Evolutionary conservation across 345 rosid genomes (phyloP), one percentile per base, ranked within the genome.

Genomic region (Stellera chamaejasme): DNA sequence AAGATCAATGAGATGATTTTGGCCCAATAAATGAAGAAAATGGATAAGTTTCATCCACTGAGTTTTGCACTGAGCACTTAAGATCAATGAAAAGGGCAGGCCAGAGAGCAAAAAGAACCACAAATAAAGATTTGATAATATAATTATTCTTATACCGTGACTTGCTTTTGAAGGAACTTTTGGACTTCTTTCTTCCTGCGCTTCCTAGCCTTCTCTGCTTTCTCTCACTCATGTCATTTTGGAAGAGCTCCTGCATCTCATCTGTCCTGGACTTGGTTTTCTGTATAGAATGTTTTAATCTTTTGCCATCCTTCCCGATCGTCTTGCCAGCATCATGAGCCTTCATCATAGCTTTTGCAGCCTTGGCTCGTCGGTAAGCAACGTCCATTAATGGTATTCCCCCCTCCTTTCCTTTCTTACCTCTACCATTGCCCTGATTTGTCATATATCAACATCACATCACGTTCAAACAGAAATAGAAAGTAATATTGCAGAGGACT

Each of bases 131-230:
- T 32, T 5, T 32, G 39, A 32, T 5, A 1, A 32, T 32, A 32
- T 32, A 32, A 46, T 32, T 5, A 2, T 8, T 55, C 55, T 52
- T 76, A 59, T 80, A 92, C 97, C 98, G 77, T 50, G 86, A 81
- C 72, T 92, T 88, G 89, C 98, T 92, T 82, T 88, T 92, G 65
- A 88, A 88, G 26, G 87, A 81, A 68, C 78, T 78, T 72, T 79
- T 81, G 10, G 93, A 64, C 74, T 81, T 88, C 52, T 76, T 88
- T 61, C 66, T 72, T 61, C 66, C 79, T 1, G 52, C 72, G 10
- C 69, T 61, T 10, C 80, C 59, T 11, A 69, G 65, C 72, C 76
- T 80, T 67, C 70, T 77, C 52, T 70, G 77, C 75, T 81, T 93
- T 57, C 43, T 75, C 70, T 87, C 97, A 52, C 80, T 81, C 86